A percentile compares a stretch with the other conserved stretches of the same genome.
Conservation (phyloP, 148 eudicot species). For the Persicaria maculosa region DNA sequence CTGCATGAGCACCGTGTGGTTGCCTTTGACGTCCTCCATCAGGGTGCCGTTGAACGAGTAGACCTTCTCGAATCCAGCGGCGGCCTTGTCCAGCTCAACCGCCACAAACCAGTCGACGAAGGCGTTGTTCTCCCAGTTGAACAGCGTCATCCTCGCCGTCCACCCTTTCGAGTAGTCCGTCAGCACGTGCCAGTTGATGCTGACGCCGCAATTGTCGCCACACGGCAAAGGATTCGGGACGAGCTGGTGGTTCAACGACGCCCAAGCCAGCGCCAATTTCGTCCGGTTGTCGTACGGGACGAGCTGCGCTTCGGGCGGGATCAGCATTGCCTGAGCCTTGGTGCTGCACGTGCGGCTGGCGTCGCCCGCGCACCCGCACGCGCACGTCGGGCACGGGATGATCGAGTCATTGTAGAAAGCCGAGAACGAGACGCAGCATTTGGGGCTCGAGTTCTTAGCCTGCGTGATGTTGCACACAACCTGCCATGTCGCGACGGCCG, state of each 20-base stretch:
- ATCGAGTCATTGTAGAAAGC: constrained; percentile 42
- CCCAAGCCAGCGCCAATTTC: constrained; percentile 56
- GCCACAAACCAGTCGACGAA: constrained; percentile 70
- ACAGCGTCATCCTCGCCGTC: constrained; percentile 57
- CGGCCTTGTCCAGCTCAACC: constrained; percentile 28
- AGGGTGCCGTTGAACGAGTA: constrained; percentile 50
- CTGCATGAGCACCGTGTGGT: constrained; percentile 40
- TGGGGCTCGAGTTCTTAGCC: constrained; percentile 30
- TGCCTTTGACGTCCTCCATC: constrained; percentile 19
- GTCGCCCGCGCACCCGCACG: constrained; percentile 50
- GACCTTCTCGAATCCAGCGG: constrained; percentile 35
- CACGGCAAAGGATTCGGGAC: constrained; percentile 75
- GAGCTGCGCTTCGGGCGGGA: constrained; percentile 82
- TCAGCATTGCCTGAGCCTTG: constrained; percentile 64
- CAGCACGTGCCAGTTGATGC: constrained; percentile 70
- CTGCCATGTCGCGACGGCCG: constrained; percentile 43
- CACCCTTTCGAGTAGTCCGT: constrained; percentile 58
- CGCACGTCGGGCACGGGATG: constrained; percentile 53
- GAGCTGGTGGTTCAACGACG: constrained; percentile 46
- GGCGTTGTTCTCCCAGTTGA: constrained; percentile 52
- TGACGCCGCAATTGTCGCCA: constrained; percentile 83
- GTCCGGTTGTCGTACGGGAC: constrained; percentile 86
- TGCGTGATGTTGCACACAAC: constrained; percentile 49
- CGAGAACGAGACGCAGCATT: constrained; percentile 46
- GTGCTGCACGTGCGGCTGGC: constrained; percentile 38